A percentile compares a stretch with the other conserved stretches of the same genome.
Conservation (phyloP, 1,284 basidiomycete species). For the Microbotryum saponariae region DNA sequence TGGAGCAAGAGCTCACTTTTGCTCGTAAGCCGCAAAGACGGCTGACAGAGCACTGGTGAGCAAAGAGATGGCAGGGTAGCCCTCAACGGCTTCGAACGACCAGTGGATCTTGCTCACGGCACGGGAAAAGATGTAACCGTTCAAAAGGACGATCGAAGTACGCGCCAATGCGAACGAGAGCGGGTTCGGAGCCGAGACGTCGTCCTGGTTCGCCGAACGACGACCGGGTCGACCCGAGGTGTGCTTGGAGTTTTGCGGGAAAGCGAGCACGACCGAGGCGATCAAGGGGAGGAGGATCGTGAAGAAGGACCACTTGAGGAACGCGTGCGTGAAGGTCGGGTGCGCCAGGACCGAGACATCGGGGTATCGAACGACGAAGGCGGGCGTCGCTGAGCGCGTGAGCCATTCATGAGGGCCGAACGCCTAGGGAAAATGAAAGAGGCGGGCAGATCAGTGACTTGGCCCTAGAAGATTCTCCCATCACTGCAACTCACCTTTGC, state of each 20-base stretch:
- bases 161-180: slow-evolving; percentile 20
- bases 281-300: slow-evolving; percentile 22
- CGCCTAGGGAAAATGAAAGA: not conserved
- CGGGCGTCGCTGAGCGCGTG: not conserved
- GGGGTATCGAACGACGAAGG: slow-evolving; percentile 12
- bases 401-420: slow-evolving; percentile 18
- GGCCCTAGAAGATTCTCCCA: no score
- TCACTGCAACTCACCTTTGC: slow-evolving; percentile 9
- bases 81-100: not conserved
- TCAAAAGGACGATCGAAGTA: slow-evolving; percentile 19
- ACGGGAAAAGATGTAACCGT: slow-evolving; percentile 13
- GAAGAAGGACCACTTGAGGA: slow-evolving; percentile 11
- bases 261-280: slow-evolving; percentile 16
- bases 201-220: not conserved
- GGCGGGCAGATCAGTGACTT: not conserved
- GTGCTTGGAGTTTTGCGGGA: slow-evolving; percentile 6
- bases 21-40: no score
- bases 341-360: slow-evolving; percentile 21
- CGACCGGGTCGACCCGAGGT: not conserved
- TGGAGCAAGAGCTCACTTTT: no score
- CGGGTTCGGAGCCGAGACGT: slow-evolving; percentile 18
- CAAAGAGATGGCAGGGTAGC: not conserved
- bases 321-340: slow-evolving; percentile 18
- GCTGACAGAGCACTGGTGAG: not conserved
- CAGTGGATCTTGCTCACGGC: not conserved